These are phyloP conservation scores for Cyclotella atomus DNA, from an alignment of 108 stramenopile species.

Conservation along the genomic window DNA sequence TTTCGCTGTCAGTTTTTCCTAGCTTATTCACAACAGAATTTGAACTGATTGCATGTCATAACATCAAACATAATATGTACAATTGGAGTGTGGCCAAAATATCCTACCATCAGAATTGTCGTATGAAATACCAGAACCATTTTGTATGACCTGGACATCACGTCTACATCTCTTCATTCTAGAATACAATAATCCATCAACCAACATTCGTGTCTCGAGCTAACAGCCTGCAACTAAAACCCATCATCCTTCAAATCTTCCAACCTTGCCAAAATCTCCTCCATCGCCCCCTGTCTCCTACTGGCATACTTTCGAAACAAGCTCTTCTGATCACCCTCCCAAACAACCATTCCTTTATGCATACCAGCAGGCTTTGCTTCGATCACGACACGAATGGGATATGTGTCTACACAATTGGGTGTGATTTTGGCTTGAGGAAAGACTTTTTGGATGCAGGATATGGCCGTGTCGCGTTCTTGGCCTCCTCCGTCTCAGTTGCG, in stretches of 20 bases:
- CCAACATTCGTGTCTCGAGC: too few relatives aligned
- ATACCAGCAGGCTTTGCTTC: slow-evolving; percentile 10
- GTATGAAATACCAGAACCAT: too few relatives aligned
- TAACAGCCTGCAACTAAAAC: too few relatives aligned
- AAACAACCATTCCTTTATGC: slow-evolving; percentile 12
- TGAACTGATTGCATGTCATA: too few relatives aligned
- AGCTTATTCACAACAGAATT: too few relatives aligned
- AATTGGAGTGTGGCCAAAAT: too few relatives aligned
- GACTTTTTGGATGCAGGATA: slow-evolving; percentile 30
- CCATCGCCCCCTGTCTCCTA: slow-evolving; percentile 17
- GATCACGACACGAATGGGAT: slow-evolving; percentile 42
- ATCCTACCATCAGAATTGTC: too few relatives aligned
- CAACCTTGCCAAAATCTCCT: slow-evolving; percentile 35
- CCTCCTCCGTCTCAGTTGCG: slow-evolving; percentile 52
- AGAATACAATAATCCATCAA: too few relatives aligned
- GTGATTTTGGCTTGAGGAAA: slow-evolving; percentile 29
- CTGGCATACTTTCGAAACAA: slow-evolving; percentile 46
- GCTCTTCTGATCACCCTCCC: slow-evolving; percentile 41
- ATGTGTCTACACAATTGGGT: slow-evolving; percentile 20
- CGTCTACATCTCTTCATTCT: too few relatives aligned
- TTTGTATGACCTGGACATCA: too few relatives aligned
- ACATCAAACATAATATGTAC: too few relatives aligned
- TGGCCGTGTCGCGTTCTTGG: slow-evolving; percentile 49
- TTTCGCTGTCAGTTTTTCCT: too few relatives aligned
- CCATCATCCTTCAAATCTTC: slow-evolving; percentile 11